Percentiles rank a stretch among this genome's conserved stretches.
These are phyloP conservation scores for Hippophae rhamnoides DNA, from an alignment of 306 rosid species.

Conservation along the genomic window DNA sequence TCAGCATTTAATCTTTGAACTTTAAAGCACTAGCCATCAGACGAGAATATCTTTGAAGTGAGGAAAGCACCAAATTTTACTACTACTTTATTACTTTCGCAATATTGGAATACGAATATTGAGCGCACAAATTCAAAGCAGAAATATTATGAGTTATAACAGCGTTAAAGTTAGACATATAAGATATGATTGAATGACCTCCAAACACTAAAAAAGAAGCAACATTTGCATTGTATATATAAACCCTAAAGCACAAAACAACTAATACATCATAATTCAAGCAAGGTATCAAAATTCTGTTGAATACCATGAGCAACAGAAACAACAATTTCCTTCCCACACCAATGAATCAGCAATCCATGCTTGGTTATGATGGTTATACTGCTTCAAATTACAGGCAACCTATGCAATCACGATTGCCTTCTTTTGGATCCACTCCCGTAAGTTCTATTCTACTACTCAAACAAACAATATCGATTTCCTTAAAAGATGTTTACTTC, in stretches of 20 bases:
- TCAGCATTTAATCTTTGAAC: not conserved
- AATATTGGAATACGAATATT: no score
- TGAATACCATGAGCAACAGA: not conserved
- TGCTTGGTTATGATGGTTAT: slow-evolving; percentile 26
- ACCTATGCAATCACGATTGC: slow-evolving; percentile 2
- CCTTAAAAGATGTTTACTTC: no score
- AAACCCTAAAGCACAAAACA: not conserved
- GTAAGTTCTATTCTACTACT: no score
- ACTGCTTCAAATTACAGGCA: slow-evolving; percentile 24
- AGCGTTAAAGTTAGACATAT: not conserved
- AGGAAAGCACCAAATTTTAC: not conserved
- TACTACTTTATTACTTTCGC: not conserved
- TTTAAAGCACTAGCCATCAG: not conserved
- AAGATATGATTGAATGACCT: not conserved
- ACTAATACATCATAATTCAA: not conserved
- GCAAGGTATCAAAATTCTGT: not conserved
- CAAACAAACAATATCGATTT: no score
- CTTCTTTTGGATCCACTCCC: no score
- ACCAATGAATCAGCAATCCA: slow-evolving; percentile 16
- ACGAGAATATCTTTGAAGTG: not conserved
- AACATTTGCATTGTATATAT: not conserved
- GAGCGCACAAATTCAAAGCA: not conserved
- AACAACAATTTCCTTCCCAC: slow-evolving; percentile 22
- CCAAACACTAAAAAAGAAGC: not conserved
- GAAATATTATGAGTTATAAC: not conserved